These are phyloP conservation scores for Oryza australiensis DNA, from an alignment of 176 grass and related monocot genomes.

Conservation along the genomic window DNA sequence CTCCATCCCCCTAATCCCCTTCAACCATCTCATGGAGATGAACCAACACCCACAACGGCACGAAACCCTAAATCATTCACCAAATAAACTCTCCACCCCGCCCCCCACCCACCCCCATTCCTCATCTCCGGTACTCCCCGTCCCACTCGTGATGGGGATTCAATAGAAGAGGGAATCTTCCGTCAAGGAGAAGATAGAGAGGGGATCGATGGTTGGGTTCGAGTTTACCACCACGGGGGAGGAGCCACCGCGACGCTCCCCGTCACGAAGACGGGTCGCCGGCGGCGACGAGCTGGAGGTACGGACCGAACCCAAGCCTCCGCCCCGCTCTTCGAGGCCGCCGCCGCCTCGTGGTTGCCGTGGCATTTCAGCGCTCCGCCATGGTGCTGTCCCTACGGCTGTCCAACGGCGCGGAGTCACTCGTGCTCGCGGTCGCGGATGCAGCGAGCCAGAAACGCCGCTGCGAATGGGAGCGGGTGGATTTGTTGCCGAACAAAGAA, in stretches of 20 bases:
- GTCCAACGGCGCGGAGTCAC: neutral
- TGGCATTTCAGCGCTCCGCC: neutral
- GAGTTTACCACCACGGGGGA: neutral
- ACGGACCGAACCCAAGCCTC: neutral
- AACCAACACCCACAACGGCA: neutral
- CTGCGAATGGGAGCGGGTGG: too few relatives aligned
- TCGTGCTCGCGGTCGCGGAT: neutral
- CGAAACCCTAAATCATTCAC: neutral
- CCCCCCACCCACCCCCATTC: neutral
- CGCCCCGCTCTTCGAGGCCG: neutral
- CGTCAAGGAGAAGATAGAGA: too few relatives aligned
- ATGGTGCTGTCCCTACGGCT: neutral
- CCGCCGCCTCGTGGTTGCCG: neutral
- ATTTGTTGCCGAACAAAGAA: too few relatives aligned
- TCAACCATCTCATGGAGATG: neutral
- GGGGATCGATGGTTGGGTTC: neutral
- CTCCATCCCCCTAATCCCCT: neutral
- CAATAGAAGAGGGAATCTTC: neutral
- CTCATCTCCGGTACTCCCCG: neutral
- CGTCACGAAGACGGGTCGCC: neutral
- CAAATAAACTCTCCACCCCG: neutral
- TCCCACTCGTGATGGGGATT: neutral
- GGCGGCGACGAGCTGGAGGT: neutral
- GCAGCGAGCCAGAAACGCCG: neutral
- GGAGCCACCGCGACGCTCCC: neutral